phyloP scores from a whole-genome alignment of 2,329 filamentous ascomycete species.

The Fusarium hainanense region DNA sequence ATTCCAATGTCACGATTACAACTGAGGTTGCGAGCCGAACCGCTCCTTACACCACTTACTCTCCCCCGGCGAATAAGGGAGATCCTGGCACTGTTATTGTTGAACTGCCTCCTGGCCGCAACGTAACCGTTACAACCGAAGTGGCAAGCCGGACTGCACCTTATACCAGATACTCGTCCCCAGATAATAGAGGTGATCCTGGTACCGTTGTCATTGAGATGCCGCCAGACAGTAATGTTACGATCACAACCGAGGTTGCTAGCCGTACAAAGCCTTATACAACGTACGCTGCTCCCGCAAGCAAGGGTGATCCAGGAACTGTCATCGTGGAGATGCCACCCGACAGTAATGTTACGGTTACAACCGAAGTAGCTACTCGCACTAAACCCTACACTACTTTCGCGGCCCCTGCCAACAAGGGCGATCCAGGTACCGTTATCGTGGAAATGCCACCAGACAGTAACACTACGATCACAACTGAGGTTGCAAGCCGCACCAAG shows the following conservation, averaged over 20 bases:
- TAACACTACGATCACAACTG: slow-evolving; percentile 10
- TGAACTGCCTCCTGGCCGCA: neutral
- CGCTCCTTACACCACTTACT: slow-evolving; percentile 15
- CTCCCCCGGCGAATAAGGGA: neutral
- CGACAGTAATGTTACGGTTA: neutral
- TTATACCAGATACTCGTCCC: neutral
- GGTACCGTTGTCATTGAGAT: slow-evolving; percentile 6
- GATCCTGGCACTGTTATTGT: slow-evolving; percentile 15
- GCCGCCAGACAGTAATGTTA: neutral
- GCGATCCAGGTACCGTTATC: slow-evolving; percentile 13
- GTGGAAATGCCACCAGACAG: slow-evolving; percentile 12
- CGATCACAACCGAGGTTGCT: slow-evolving; percentile 4
- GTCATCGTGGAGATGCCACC: neutral
- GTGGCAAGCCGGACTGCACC: neutral
- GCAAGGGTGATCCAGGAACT: too few relatives aligned
- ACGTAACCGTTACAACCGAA: slow-evolving; percentile 5
- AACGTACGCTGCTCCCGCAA: neutral
- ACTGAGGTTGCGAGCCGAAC: slow-evolving; percentile 7
- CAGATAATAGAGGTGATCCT: neutral
- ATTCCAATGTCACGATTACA: slow-evolving; percentile 20
- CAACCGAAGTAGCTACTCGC: neutral
- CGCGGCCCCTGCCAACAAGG: neutral
- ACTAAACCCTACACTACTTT: slow-evolving; percentile 12
- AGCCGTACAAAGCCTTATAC: neutral
- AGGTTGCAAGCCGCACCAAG: neutral